These are phyloP conservation scores for Curvularia eragrostidis DNA, from an alignment of 2,329 filamentous ascomycete species.

Conservation along the genomic window DNA sequence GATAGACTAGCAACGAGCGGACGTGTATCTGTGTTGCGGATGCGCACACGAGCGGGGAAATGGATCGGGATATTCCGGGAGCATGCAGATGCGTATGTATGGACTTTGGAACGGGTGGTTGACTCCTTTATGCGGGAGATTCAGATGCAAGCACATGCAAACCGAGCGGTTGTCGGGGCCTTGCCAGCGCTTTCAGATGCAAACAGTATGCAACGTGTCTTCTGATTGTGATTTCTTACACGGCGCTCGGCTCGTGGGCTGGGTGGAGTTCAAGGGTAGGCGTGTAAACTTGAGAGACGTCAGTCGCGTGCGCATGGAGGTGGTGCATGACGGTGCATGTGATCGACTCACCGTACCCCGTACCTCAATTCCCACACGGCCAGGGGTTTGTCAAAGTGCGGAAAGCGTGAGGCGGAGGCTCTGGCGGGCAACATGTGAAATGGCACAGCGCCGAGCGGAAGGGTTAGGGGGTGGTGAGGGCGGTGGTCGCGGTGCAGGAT, in stretches of 20 bases:
- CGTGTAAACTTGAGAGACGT: constrained; percentile 21
- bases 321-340: neutral
- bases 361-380: constrained; percentile 33
- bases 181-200: neutral
- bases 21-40: constrained; percentile 26
- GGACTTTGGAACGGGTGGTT: constrained; percentile 6
- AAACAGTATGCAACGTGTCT: neutral
- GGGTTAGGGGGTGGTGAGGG: neutral
- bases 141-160: constrained; percentile 13
- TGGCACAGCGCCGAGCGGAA: constrained; percentile 25
- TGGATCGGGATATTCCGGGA: constrained; percentile 30
- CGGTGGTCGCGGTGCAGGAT: constrained; percentile 24
- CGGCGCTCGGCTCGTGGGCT: constrained; percentile 10
- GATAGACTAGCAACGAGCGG: constrained; percentile 30
- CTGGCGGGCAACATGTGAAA: constrained; percentile 39
- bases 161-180: neutral
- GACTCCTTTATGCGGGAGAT: neutral
- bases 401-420: constrained; percentile 33
- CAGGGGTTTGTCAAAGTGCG: constrained; percentile 37
- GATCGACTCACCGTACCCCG: constrained; percentile 23
- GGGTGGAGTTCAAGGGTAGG: constrained; percentile 16
- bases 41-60: constrained; percentile 37
- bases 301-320: constrained; percentile 20
- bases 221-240: constrained; percentile 3
- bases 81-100: constrained; percentile 17